phyloP scores from a whole-genome alignment of 2,329 filamentous ascomycete genomes.

The Rhynchosporium secalis region DNA sequence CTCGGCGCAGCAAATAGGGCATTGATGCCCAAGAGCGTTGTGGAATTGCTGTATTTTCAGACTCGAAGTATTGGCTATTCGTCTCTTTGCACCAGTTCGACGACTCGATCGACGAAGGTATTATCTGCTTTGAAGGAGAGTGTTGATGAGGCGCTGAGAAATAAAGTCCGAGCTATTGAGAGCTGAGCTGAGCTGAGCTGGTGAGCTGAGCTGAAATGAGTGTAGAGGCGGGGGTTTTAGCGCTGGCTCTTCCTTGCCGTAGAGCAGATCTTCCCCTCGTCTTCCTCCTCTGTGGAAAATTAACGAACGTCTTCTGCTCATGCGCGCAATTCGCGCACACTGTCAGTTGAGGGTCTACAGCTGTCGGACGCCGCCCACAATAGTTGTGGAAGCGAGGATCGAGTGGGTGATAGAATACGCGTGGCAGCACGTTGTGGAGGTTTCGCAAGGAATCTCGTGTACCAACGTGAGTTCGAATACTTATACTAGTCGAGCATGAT shows the following conservation, averaged over 20 bases:
- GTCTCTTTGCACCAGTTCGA: conserved; percentile 12
- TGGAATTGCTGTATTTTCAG: conserved; percentile 13
- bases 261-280: background rate
- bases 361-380: conserved; percentile 5
- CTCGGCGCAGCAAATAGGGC: conserved; percentile 29
- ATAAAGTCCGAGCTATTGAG: conserved; percentile 22
- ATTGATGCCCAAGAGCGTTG: conserved; percentile 35
- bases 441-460: conserved; percentile 21
- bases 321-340: conserved; percentile 18
- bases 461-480: background rate
- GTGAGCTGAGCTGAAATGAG: conserved; percentile 11
- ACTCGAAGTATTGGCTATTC: conserved; percentile 23
- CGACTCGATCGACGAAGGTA: conserved; percentile 7
- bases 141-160: conserved; percentile 15
- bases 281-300: background rate
- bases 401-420: conserved; percentile 22
- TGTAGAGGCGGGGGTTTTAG: conserved; percentile 27
- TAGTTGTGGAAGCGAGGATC: conserved; percentile 12
- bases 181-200: conserved; percentile 16
- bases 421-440: conserved; percentile 31
- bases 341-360: background rate
- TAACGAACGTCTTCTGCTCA: conserved; percentile 10
- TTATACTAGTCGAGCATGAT: background rate
- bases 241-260: conserved; percentile 13
- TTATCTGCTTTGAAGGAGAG: background rate